Base-by-base conservation (phyloP, 768 basidiomycete species). In the Macrolepiota fuliginosa region DNA sequence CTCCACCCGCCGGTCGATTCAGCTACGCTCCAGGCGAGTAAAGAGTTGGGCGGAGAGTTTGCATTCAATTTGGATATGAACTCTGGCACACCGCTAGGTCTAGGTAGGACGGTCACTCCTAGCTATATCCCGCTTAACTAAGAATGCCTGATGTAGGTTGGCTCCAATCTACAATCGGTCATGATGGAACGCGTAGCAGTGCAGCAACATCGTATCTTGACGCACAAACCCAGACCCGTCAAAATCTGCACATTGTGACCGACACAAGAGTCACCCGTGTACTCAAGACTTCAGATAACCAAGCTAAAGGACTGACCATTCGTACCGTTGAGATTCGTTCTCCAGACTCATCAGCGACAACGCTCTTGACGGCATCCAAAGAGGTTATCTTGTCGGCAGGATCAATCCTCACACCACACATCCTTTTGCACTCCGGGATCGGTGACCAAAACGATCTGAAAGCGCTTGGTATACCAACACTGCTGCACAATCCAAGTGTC, bases 201-300 rank as follows among this genome's bases (percentile, higher is more conserved):
- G 57, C 71, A 11, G 68, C 71, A 2, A 70, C 67, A 17, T 63
- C 69, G 1, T 72, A 72, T 55, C 68, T 72, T 22, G 63, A 61
- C 0, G 47, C 64, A 1, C 61, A 70, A n/a, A 66, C 68, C 35
- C 54, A 67, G 5, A 52, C 45, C 0, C 69, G 74, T 4, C 27
- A 46, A n/a, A 77, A 77, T 56, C 49, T 77, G 17, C 61, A 74
- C 37, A 67, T 77, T n/a, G 42, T 77, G 3, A 36, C 72, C 4
- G 66, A 72, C 51, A 70, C 72, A 0, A 67, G 67, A 35, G 73
- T 71, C 4, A 66, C 66, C 4, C 66, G 67, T 15, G 54, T 72
- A 13, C 61, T 66, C 6, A 50, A 57, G 24, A 66, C 52, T 5
- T 15, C n/a, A 19, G 40, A 36, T 0, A 19, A 12, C n/a, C 15